Percentiles rank a stretch among this genome's conserved stretches.
phyloP scores from a whole-genome alignment of 257 asterid species.

The Solanum chmielewskii region DNA sequence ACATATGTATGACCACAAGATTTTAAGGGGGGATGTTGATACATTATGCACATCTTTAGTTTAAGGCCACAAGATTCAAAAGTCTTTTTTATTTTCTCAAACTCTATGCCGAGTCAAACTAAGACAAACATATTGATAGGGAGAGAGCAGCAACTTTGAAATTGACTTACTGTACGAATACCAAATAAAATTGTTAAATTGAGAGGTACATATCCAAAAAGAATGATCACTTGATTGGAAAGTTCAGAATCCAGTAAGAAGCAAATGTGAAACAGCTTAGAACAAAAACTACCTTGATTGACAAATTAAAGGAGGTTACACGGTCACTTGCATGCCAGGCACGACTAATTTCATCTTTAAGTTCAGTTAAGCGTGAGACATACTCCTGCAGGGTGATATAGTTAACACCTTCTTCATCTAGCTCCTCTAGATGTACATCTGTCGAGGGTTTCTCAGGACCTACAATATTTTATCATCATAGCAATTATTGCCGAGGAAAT shows the following conservation, averaged over 20 bases:
- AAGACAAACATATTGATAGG: background rate
- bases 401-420: constrained; percentile 49
- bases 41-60: background rate
- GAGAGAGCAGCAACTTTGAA: background rate
- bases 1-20: background rate
- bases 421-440: constrained; percentile 45
- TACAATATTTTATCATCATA: constrained; percentile 16
- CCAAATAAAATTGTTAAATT: background rate
- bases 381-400: constrained; percentile 59
- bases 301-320: constrained; percentile 66
- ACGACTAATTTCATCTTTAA: constrained; percentile 52
- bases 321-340: constrained; percentile 75
- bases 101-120: background rate
- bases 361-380: constrained; percentile 49
- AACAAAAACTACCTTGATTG: constrained; percentile 53
- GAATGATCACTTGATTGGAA: background rate
- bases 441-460: constrained; percentile 32
- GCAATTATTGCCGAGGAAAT: background rate
- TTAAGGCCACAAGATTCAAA: background rate
- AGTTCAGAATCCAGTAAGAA: background rate
- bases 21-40: too few relatives aligned
- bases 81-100: background rate
- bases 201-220: background rate
- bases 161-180: background rate
- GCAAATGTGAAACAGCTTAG: background rate